These are phyloP conservation scores for Ganoderma meredithae DNA, from an alignment of 1,284 basidiomycete species.

Conservation along the genomic window DNA sequence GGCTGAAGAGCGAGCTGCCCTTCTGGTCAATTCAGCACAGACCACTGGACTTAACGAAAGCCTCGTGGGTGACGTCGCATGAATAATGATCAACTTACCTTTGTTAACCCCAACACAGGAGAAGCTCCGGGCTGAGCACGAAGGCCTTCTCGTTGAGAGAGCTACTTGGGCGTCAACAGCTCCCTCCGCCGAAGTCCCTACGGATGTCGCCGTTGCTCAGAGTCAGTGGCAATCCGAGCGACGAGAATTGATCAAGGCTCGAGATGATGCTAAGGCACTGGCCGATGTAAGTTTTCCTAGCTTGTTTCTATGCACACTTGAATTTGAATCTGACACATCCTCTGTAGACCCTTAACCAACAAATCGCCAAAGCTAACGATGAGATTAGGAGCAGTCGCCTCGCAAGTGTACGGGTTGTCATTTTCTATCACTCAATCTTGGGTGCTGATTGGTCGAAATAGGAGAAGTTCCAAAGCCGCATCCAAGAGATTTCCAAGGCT, in stretches of 20 bases:
- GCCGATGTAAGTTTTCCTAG: constrained; percentile 52
- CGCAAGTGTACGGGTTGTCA: constrained; percentile 42
- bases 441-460: constrained; percentile 30
- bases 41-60: constrained; percentile 32
- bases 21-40: constrained; percentile 23
- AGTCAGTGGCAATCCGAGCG: constrained; percentile 65
- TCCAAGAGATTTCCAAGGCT: constrained; percentile 47
- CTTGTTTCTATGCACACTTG: neutral
- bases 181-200: constrained; percentile 34
- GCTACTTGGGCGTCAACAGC: constrained; percentile 49
- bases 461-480: constrained; percentile 54
- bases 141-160: constrained; percentile 67
- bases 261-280: constrained; percentile 64
- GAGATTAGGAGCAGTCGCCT: constrained; percentile 52
- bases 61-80: constrained; percentile 52
- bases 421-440: neutral
- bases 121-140: constrained; percentile 64
- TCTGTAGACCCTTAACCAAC: constrained; percentile 52
- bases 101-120: constrained; percentile 46
- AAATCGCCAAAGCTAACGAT: constrained; percentile 54
- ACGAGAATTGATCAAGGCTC: constrained; percentile 58
- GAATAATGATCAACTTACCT: neutral
- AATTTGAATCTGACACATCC: neutral
- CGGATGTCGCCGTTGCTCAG: constrained; percentile 44
- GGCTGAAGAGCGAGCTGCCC: constrained; percentile 46